Conservation (phyloP, 768 basidiomycete species). For the Boletus sensibilis region DNA sequence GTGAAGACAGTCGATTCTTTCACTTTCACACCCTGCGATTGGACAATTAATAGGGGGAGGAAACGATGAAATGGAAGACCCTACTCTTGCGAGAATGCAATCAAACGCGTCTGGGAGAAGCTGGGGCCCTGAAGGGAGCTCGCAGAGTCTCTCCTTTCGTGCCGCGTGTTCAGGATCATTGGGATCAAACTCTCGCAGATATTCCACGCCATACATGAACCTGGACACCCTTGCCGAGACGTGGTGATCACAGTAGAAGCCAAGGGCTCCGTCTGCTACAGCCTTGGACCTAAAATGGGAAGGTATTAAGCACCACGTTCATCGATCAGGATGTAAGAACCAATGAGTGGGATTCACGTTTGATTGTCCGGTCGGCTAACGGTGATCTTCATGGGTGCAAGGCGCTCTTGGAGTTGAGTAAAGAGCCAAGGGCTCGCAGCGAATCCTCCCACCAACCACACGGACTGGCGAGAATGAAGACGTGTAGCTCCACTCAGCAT, state of each 20-base stretch:
- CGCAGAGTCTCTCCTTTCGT: constrained; percentile 64
- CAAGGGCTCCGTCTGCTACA: constrained; percentile 80
- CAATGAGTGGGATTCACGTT: constrained; percentile 48
- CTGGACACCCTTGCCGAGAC: constrained; percentile 79
- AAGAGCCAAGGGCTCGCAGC: constrained; percentile 83
- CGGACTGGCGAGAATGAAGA: constrained; percentile 47
- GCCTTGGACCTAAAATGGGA: constrained; percentile 66
- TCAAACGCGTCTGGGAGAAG: constrained; percentile 82
- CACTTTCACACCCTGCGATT: constrained; percentile 60
- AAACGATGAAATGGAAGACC: constrained; percentile 23
- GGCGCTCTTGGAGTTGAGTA: constrained; percentile 67
- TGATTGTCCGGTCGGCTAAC: constrained; percentile 79
- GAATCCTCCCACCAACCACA: constrained; percentile 82
- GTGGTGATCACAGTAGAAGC: constrained; percentile 83
- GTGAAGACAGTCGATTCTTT: constrained; percentile 81
- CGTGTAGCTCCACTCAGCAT: neutral
- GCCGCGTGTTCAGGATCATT: constrained; percentile 64
- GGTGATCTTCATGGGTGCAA: constrained; percentile 51
- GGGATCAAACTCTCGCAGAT: constrained; percentile 63
- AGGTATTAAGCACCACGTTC: constrained; percentile 2
- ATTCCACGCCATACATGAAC: constrained; percentile 83
- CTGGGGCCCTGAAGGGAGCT: constrained; percentile 74
- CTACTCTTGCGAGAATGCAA: constrained; percentile 69
- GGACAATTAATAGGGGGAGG: constrained; percentile 7
- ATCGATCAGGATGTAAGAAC: neutral